phyloP scores from a whole-genome alignment of 2,329 filamentous ascomycete species.

The Pseudogymnoascus sp. region DNA sequence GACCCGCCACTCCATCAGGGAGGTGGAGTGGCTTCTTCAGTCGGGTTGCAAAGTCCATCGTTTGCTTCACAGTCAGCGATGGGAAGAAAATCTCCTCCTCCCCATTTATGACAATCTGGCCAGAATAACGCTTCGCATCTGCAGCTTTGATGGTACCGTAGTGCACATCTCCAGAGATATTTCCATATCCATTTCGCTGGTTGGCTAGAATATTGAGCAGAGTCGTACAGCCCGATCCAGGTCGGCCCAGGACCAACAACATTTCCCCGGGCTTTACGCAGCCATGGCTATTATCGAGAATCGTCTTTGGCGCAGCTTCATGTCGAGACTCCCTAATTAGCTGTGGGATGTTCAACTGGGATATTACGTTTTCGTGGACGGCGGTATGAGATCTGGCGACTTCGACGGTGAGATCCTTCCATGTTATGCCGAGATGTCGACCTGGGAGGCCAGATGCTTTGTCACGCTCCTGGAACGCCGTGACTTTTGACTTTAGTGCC shows the following conservation, averaged over 20 bases:
- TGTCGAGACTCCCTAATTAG: constrained; percentile 44
- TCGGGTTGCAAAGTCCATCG: constrained; percentile 47
- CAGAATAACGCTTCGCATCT: constrained; percentile 40
- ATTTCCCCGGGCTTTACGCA: constrained; percentile 68
- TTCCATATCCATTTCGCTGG: constrained; percentile 50
- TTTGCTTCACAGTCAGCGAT: constrained; percentile 42
- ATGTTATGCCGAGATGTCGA: constrained; percentile 54
- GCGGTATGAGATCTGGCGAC: constrained; percentile 54
- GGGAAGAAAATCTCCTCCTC: constrained; percentile 47
- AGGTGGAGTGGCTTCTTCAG: constrained; percentile 51
- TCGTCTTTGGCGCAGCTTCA: constrained; percentile 54
- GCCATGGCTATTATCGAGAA: constrained; percentile 58
- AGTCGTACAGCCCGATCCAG: constrained; percentile 63
- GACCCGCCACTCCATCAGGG: constrained; percentile 35
- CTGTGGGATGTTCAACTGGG: constrained; percentile 49
- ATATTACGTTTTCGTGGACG: constrained; percentile 57
- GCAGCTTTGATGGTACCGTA: constrained; percentile 42
- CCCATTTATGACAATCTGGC: constrained; percentile 50
- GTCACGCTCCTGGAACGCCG: not conserved
- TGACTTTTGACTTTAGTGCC: not conserved
- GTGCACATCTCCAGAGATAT: constrained; percentile 50
- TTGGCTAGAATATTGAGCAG: constrained; percentile 65
- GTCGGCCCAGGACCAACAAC: constrained; percentile 61
- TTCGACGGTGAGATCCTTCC: constrained; percentile 56
- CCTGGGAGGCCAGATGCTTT: constrained; percentile 3